These are phyloP conservation scores for Mycena vulgaris DNA, from an alignment of 768 basidiomycete genomes.

Conservation along the genomic window DNA sequence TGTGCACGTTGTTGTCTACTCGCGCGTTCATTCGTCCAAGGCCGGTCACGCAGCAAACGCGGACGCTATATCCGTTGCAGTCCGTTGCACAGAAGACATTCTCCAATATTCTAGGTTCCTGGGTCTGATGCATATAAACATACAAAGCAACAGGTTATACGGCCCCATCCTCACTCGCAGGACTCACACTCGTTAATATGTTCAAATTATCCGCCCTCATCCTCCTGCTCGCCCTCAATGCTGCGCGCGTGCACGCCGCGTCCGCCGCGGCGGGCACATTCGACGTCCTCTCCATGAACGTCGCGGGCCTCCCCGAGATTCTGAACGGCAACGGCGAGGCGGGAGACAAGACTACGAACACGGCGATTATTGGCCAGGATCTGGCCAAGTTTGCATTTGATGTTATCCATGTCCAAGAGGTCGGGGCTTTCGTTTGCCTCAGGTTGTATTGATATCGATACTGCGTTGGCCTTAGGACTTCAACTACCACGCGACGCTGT, in stretches of 20 bases:
- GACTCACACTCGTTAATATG: neutral
- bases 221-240: neutral
- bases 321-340: slow-evolving; percentile 34
- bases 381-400: slow-evolving; percentile 26
- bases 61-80: neutral
- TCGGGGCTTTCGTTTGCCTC: neutral
- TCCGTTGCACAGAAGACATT: too few relatives aligned
- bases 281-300: slow-evolving; percentile 37
- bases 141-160: neutral
- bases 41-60: neutral
- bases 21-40: neutral
- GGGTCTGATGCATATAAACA: neutral
- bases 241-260: slow-evolving; percentile 1
- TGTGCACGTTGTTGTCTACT: slow-evolving; percentile 1
- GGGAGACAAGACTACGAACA: slow-evolving; percentile 32
- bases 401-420: slow-evolving; percentile 39
- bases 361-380: slow-evolving; percentile 26
- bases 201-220: too few relatives aligned
- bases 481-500: slow-evolving; percentile 55
- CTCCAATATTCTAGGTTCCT: too few relatives aligned
- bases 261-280: slow-evolving; percentile 29
- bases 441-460: too few relatives aligned
- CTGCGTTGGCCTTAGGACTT: slow-evolving; percentile 48
- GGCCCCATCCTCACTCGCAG: neutral
- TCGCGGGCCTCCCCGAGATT: slow-evolving; percentile 35